Evolutionary conservation across 768 basidiomycete species (phyloP).

Genomic region (Kwoniella europaea): DNA sequence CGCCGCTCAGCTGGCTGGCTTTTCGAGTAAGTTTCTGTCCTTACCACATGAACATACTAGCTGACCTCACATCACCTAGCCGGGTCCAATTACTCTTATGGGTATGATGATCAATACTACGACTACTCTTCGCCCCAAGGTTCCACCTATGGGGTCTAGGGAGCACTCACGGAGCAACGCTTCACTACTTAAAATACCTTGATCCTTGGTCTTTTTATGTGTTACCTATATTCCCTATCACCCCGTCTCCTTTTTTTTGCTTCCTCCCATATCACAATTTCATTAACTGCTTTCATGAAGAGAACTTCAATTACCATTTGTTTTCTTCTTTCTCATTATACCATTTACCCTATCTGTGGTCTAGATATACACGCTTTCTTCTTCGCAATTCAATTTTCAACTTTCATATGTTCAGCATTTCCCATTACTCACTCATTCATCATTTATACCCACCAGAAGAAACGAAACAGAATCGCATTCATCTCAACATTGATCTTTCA

Average conservation of each 20-base stretch:
- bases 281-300: not conserved
- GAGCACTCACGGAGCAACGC: not conserved
- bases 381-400: not conserved
- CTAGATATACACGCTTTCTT: slow-evolving; percentile 4
- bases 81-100: slow-evolving; percentile 8
- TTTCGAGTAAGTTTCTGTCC: slow-evolving; percentile 11
- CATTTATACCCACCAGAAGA: not conserved
- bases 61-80: slow-evolving; percentile 18
- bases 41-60: not conserved
- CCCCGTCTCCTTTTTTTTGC: not conserved
- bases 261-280: not conserved
- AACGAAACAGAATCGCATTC: not conserved
- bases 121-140: slow-evolving; percentile 28
- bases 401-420: not conserved
- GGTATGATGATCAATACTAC: slow-evolving; percentile 27
- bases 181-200: slow-evolving; percentile 1
- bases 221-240: slow-evolving; percentile 11
- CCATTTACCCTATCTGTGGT: slow-evolving; percentile 7
- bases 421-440: not conserved
- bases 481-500: not conserved
- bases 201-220: slow-evolving; percentile 19
- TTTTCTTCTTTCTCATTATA: slow-evolving; percentile 1
- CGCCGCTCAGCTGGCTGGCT: slow-evolving; percentile 18
- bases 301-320: not conserved
- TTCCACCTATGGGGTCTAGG: slow-evolving; percentile 23